Conservation (phyloP, 352 stramenopile genomes). For the Pythium rhizo-oryzae region DNA sequence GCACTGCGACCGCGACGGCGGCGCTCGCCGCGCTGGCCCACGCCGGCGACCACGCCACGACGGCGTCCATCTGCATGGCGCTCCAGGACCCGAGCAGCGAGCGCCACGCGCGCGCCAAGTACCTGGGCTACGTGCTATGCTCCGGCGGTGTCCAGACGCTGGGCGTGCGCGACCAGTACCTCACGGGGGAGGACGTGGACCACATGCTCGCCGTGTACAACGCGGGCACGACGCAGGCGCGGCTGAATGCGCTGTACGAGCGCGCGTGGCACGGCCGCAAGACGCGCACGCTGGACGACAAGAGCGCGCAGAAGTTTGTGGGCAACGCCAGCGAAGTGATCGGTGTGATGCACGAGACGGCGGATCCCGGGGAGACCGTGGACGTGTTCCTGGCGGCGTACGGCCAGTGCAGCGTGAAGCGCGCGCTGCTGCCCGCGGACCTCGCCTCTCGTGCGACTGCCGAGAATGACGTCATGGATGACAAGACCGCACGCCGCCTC, state of each 20-base stretch:
- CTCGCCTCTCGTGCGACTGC: no score
- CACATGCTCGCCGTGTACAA: not conserved
- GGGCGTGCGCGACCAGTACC: not conserved
- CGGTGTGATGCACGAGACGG: not conserved
- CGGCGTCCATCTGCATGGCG: conserved; percentile 2
- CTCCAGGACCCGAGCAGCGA: conserved; percentile 1
- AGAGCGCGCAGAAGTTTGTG: conserved; percentile 1
- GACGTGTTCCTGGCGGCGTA: conserved; percentile 5
- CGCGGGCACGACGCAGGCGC: not conserved
- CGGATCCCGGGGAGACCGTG: not conserved
- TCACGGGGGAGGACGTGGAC: not conserved
- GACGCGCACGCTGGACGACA: not conserved
- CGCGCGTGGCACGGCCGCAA: conserved; percentile 7
- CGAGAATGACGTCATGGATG: no score
- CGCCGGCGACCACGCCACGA: not conserved
- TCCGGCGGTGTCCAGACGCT: not conserved
- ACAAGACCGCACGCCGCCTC: not conserved
- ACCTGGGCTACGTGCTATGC: conserved; percentile 9
- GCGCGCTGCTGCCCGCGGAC: conserved; percentile 1
- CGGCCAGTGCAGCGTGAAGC: conserved; percentile 6
- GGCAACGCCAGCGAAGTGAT: not conserved
- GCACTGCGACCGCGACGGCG: not conserved
- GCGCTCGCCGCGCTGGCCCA: conserved; percentile 1
- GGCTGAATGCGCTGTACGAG: not conserved
- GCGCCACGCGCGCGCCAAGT: conserved; percentile 9